These are phyloP conservation scores for Neurospora sp. DNA, from an alignment of 2,329 filamentous ascomycete genomes.

Conservation along the genomic window DNA sequence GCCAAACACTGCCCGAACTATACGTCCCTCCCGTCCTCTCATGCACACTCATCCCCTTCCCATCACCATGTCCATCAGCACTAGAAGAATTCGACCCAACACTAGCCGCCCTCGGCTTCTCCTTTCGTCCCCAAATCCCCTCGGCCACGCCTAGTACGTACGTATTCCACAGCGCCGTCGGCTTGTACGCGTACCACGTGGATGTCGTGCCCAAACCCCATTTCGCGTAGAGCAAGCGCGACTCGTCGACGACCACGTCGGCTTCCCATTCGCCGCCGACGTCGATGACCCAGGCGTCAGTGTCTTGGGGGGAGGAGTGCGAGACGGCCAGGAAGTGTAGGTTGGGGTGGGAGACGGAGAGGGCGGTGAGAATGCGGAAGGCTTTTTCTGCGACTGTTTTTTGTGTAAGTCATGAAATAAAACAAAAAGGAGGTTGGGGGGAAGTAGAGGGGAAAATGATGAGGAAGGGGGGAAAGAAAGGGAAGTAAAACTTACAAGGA, in stretches of 20 bases:
- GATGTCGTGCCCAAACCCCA: slow-evolving; percentile 57
- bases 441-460: no score
- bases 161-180: slow-evolving; percentile 45
- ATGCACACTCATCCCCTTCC: slow-evolving; percentile 1
- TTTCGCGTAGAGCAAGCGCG: slow-evolving; percentile 49
- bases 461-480: neutral
- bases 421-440: no score
- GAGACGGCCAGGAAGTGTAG: slow-evolving; percentile 53
- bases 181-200: slow-evolving; percentile 54
- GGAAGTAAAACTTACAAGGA: slow-evolving; percentile 45
- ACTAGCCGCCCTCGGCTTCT: slow-evolving; percentile 42
- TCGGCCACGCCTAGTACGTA: slow-evolving; percentile 50
- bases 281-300: slow-evolving; percentile 46
- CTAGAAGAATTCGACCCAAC: neutral
- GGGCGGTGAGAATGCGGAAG: slow-evolving; percentile 43
- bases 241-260: slow-evolving; percentile 49
- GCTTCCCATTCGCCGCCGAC: slow-evolving; percentile 49
- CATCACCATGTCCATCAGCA: neutral
- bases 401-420: neutral
- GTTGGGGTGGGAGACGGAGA: slow-evolving; percentile 39
- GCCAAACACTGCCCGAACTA: slow-evolving; percentile 47
- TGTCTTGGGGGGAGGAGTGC: slow-evolving; percentile 43
- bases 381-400: slow-evolving; percentile 56
- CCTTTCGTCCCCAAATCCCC: slow-evolving; percentile 51
- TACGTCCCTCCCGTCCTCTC: slow-evolving; percentile 33